Evolutionary conservation across 2,329 filamentous ascomycete species (phyloP), one percentile per base, ranked within the genome.

Genomic region (Raffaelea arxii): DNA sequence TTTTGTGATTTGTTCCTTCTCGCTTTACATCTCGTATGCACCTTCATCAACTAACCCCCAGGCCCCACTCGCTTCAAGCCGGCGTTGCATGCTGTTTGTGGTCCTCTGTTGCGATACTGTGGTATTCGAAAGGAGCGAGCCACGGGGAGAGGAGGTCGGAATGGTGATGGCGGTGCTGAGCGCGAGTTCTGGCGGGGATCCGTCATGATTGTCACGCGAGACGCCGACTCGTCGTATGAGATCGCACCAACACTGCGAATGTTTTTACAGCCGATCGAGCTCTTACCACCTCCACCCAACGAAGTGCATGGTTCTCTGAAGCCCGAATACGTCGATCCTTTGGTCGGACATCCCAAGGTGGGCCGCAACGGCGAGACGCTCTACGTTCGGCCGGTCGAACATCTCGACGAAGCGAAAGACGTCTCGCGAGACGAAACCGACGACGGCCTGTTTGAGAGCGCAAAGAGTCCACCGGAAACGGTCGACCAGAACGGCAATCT

Each of bases 161-260:
- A 61, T 54, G 61, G 58, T 52, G 53, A 58, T 2, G 58, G 40
- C 6, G 3, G 19, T 3, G 6, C 49, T 46, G 81, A 87, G 38
- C 77, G 80, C 44, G 87, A 95, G 56, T 80, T 91, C 19, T 98
- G 92, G 92, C 80, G 90, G 61, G 92, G 92, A 5, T 94, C 81
- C 50, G 75, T 97, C 48, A 89, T 98, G 87, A 95, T 98, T 56
- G 89, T 98, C 21, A 97, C 92, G 0, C 75, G 81, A 44, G 91
- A 98, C 58, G 75, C 78, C 2, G 77, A 84, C 36, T 97, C 91
- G 2, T 85, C 84, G 1, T 95, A 96, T 58, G 78, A 82, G 39
- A 81, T 87, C 41, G 76, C 76, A 0, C 92, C 92, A 4, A 86
- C 77, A 0, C 68, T 98, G 53, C 78, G 90, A 38, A 65, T 98